Base-by-base conservation (phyloP, 805 yeast species). In the Wickerhamiella occidentalis region DNA sequence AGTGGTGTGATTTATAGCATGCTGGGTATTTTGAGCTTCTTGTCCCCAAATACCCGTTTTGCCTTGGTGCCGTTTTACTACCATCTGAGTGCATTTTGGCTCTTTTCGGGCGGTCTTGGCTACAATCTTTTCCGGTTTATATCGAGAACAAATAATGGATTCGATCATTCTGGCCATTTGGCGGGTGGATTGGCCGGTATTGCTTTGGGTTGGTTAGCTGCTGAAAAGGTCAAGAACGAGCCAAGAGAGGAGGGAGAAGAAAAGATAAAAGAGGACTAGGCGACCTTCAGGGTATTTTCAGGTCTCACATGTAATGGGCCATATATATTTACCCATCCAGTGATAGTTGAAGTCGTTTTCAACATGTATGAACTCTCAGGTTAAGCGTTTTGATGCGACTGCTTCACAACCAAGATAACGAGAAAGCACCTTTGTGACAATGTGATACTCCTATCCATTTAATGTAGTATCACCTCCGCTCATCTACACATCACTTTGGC, bases 121-220 rank as follows among this genome's bases (percentile, higher is more conserved):
- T 80, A 80, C 71, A 88, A 87, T 61, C 69, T 75, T 15, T 86
- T 81, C 8, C 95, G 96, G 3, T 67, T 81, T 56, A 66, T 73
- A 3, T 61, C 81, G 54, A 76, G 76, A 65, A 42, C 56, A 12
- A 83, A 90, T 82, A 94, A 95, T 1, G 72, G 79, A 2, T 76
- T 82, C 57, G 96, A 88, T 65, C 86, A 82, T 61, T 94, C 95
- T 9, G 96, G 95, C 1, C 97, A 88, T 68, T 64, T 88, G 37
- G 96, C 95, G 49, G 97, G 97, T 2, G 79, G 90, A 13, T 48
- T 78, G 4, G 74, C 78, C 4, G 96, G 95, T 41, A 68, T 80
- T 5, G 59, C 69, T 3, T 85, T 80, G 62, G 95, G 88, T 1
- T 76, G 40, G 19, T 17, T 54, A 3, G 48, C 53, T n/a, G 26